Evolutionary conservation across 208 protist genomes (phyloP).

Genomic region (Acanthamoeba triangularis): DNA sequence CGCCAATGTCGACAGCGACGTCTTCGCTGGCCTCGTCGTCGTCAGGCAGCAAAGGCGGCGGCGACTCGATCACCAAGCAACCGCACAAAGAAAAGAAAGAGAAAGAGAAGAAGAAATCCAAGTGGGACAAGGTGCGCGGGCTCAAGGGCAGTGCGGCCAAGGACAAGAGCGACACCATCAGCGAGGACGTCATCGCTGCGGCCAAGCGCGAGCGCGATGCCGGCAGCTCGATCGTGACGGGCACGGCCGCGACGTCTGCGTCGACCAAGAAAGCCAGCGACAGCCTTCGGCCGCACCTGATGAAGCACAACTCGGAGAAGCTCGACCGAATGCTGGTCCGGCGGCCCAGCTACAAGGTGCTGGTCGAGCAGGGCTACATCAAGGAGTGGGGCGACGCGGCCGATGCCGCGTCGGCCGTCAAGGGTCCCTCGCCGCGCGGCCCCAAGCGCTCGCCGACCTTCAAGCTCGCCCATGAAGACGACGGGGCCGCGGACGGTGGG

Average conservation of each 20-base stretch:
- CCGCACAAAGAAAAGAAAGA: not conserved
- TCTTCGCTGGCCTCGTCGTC: not conserved
- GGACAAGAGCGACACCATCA: constrained; percentile 7
- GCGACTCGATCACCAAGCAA: not conserved
- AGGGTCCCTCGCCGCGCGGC: not conserved
- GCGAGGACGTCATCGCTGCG: constrained; percentile 20
- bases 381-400: constrained; percentile 40
- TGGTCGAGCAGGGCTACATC: constrained; percentile 10
- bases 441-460: constrained; percentile 7
- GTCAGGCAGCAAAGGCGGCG: not conserved
- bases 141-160: not conserved
- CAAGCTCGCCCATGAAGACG: not conserved
- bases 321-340: constrained; percentile 17
- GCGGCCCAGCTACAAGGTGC: constrained; percentile 29
- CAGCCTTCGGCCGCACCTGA: not conserved
- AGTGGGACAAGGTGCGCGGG: constrained; percentile 6
- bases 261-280: not conserved
- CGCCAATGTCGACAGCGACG: not conserved
- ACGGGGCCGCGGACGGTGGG: not conserved
- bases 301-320: constrained; percentile 47
- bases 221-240: not conserved
- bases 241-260: not conserved
- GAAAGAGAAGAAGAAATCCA: not conserved
- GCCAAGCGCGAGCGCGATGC: constrained; percentile 9
- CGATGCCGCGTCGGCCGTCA: not conserved